Base-by-base conservation (phyloP, 2,329 filamentous ascomycete genomes). In the Blastomyces parvus region DNA sequence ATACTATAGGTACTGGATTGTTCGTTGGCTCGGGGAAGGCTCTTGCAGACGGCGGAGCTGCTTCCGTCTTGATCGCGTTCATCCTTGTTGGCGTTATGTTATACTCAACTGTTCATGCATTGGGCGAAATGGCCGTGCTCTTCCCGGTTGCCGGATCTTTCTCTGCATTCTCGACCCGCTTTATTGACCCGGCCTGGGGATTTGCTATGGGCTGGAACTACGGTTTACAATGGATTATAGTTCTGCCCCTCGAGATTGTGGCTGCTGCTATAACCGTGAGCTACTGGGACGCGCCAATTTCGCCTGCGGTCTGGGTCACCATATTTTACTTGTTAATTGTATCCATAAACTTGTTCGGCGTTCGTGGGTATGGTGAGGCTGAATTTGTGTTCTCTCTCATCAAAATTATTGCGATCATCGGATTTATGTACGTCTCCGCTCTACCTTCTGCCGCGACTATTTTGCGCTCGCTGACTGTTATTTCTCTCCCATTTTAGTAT, bases 221-320 rank as follows among this genome's bases (percentile, higher is more conserved):
- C 67, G 75, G 59, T 67, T 60, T 48, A 67, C 88, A 91, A 74
- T 96, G 91, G 91, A 81, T 94, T 2, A 83, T 89, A 48, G 85
- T 91, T 0, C 74, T 96, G 30, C 91, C 91, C 0, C 81, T 95
- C 59, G 86, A 88, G 70, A 86, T 88, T 63, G 83, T 83, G 0
- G 86, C 86, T 11, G 83, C 84, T 22, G 82, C 83, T 56, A 82
- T 87, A 1, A 76, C 88, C 14, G 84, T 88, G 63, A 76, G 84
- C 66, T 87, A 82, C 68, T 88, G 86, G 86, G 71, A 73, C 1
- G 77, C 66, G 6, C 61, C 69, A 33, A 73, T 76, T 63, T 75
- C 74, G 42, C 71, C 70, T 13, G 67, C 67, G 63, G 74, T 72
- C 42, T 79, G 76, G 76, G 73, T 78, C 44, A 81, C 82, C 2